Percentiles rank a stretch among this genome's conserved stretches.
These are phyloP conservation scores for Kokia cookei DNA, from an alignment of 441 rosid species.

Conservation along the genomic window DNA sequence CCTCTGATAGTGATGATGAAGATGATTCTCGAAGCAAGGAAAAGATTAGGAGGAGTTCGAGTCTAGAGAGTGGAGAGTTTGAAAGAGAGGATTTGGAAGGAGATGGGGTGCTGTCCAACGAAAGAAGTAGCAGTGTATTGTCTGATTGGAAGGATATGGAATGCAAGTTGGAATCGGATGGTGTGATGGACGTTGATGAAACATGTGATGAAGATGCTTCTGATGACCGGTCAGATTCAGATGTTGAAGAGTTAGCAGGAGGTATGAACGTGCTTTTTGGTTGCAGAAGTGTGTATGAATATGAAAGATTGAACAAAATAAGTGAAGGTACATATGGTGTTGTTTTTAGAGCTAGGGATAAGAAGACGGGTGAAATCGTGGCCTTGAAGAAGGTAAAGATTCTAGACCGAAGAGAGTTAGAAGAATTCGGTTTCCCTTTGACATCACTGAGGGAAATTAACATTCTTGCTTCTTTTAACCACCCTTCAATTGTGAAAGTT, in stretches of 20 bases:
- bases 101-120: slow-evolving; percentile 7
- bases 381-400: slow-evolving; percentile 87
- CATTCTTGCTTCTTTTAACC: slow-evolving; percentile 62
- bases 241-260: slow-evolving; percentile 26
- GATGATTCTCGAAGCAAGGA: slow-evolving; percentile 17
- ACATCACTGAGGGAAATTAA: slow-evolving; percentile 82
- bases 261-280: slow-evolving; percentile 49
- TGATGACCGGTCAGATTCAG: slow-evolving; percentile 2
- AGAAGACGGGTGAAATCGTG: slow-evolving; percentile 62
- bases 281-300: slow-evolving; percentile 68
- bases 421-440: slow-evolving; percentile 59
- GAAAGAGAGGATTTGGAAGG: slow-evolving; percentile 26
- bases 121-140: slow-evolving; percentile 13
- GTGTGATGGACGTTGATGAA: slow-evolving; percentile 21
- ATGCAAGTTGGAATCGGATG: slow-evolving; percentile 16
- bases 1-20: slow-evolving; percentile 39
- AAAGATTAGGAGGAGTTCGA: slow-evolving; percentile 11
- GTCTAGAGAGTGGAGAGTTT: slow-evolving; percentile 43
- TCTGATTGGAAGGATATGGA: slow-evolving; percentile 15
- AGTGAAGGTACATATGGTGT: slow-evolving; percentile 86
- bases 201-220: background rate
- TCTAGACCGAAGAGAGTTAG: slow-evolving; percentile 36
- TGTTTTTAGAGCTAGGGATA: slow-evolving; percentile 80
- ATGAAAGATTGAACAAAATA: slow-evolving; percentile 64
- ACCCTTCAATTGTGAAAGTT: slow-evolving; percentile 67